Percentiles rank a stretch among this genome's conserved stretches.
Evolutionary conservation across 257 asterid genomes (phyloP).

Genomic region (Haberlea rhodopensis): DNA sequence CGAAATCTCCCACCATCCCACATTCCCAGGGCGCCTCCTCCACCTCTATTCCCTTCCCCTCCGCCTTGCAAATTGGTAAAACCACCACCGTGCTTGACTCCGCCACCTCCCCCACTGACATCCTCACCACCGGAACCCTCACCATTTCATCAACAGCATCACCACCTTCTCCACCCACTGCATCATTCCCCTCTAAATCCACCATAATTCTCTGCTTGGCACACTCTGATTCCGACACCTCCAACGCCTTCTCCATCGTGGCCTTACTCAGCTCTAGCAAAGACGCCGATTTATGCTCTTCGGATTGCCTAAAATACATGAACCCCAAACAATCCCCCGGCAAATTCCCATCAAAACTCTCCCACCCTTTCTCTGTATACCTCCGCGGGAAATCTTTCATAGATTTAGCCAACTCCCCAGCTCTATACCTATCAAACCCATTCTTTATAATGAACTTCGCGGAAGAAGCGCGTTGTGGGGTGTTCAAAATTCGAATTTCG

Average conservation of each 20-base stretch:
- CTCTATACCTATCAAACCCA: conserved; percentile 39
- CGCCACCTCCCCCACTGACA: conserved; percentile 82
- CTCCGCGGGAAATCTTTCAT: conserved; percentile 81
- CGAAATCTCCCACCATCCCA: conserved; percentile 56
- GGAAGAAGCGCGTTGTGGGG: conserved; percentile 58
- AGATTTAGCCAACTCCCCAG: conserved; percentile 65
- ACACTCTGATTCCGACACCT: conserved; percentile 55
- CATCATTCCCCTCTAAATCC: conserved; percentile 47
- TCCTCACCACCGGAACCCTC: conserved; percentile 77
- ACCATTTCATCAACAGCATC: conserved; percentile 25
- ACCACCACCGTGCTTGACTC: conserved; percentile 62
- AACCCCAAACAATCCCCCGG: conserved; percentile 94
- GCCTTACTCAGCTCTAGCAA: conserved; percentile 38
- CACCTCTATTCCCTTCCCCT: conserved; percentile 51
- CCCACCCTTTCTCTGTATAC: conserved; percentile 66
- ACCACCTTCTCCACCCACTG: conserved; percentile 25
- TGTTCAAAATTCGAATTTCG: conserved; percentile 54
- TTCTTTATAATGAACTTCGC: conserved; percentile 46
- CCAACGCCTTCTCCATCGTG: conserved; percentile 56
- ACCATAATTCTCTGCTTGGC: conserved; percentile 41
- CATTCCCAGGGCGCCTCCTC: conserved; percentile 94
- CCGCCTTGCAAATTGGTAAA: conserved; percentile 83
- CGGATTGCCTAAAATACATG: conserved; percentile 63
- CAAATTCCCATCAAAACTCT: conserved; percentile 45
- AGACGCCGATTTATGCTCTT: conserved; percentile 52